Conservation (phyloP, 148 eudicot genomes). For the Nyssa sinensis region DNA sequence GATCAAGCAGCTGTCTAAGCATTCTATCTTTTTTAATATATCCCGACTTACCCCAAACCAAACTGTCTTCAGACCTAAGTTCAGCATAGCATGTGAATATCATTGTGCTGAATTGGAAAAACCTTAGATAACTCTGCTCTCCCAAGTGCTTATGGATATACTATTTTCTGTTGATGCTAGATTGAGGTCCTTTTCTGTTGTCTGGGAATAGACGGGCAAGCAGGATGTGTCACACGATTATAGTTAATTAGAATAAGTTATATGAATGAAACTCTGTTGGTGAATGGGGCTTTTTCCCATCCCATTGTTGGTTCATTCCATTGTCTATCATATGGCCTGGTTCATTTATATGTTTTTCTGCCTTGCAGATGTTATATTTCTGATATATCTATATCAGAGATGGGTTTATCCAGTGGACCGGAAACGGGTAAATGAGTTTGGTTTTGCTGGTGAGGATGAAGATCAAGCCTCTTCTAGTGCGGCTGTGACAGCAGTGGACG, state of each 20-base stretch:
- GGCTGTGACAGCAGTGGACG: constrained; percentile 36
- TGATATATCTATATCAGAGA: constrained; percentile 87
- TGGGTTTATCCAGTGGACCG: constrained; percentile 93
- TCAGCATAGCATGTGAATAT: neutral
- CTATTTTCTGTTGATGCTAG: no score
- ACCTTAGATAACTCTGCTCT: neutral
- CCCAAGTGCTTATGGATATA: no score
- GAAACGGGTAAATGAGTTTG: constrained; percentile 92
- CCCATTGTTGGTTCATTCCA: neutral
- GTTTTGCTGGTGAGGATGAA: constrained; percentile 87
- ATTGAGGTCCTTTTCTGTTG: no score
- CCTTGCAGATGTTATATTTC: constrained; percentile 84
- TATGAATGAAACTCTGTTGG: no score
- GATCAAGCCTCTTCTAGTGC: constrained; percentile 31
- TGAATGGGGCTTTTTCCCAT: neutral
- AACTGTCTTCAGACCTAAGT: neutral
- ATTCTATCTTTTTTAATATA: no score
- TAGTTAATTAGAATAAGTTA: no score
- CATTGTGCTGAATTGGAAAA: neutral
- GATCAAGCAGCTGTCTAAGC: neutral
- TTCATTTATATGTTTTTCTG: constrained; percentile 5
- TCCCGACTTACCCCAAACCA: neutral
- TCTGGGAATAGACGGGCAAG: neutral
- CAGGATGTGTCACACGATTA: neutral
- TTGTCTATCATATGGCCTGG: neutral